Base-by-base conservation (phyloP, 2,329 filamentous ascomycete species). In the Lecanicillium sp. region DNA sequence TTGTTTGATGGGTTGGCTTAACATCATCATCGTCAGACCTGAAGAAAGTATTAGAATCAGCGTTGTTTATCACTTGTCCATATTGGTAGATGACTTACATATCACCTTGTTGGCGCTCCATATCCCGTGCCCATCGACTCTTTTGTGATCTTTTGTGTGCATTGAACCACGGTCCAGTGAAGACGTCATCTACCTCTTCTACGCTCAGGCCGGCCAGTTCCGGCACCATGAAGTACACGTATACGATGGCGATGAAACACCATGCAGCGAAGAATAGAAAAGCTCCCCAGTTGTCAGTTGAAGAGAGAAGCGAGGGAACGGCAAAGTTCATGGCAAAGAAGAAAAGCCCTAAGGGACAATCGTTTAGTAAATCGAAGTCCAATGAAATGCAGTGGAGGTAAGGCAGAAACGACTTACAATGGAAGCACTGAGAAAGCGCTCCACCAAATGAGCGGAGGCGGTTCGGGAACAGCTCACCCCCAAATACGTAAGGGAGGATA, bases 381-480 rank as follows among this genome's bases (percentile, higher is more conserved):
- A n/a, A n/a, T n/a, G n/a, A n/a, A n/a, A n/a, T n/a, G n/a, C n/a
- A n/a, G n/a, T n/a, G n/a, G n/a, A n/a, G n/a, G n/a, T n/a, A n/a
- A n/a, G n/a, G n/a, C n/a, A n/a, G n/a, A n/a, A n/a, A n/a, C n/a
- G 18, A 56, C 53, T 36, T 64, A 65, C 49, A 47, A 37, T 53
- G 50, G 37, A 49, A 48, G 5, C 32, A 17, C 18, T 50, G 49
- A 2, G 14, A 59, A 9, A 66, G 43, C 2, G 65, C 60, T n/a
- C 53, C 54, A 19, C 65, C 64, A 44, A 69, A 64, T 0, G 65
- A 66, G 0, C 65, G 60, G 36, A 69, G 60, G 4, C 58, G 57
- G 41, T 68, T 68, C 1, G 67, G 65, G 55, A 64, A 71, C 0
- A 69, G 48, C 40, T 70, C 65, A 2, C 56, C 57, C 4, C 60